Conservation (phyloP, 768 basidiomycete genomes). For the Calocera cornea region DNA sequence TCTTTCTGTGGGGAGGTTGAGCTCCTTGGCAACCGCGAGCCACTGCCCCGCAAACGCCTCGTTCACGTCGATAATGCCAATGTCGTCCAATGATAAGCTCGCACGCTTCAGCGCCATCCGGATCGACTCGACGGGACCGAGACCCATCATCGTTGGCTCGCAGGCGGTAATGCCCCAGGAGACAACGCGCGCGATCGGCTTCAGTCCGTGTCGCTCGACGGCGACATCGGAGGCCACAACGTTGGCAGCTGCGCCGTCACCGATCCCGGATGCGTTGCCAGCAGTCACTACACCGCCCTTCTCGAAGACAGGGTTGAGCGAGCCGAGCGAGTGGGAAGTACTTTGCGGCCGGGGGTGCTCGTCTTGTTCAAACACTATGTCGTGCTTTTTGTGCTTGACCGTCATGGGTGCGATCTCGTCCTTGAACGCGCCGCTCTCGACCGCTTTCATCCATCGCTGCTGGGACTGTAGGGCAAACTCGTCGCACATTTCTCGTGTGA, state of each 20-base stretch:
- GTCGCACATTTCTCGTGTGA: conserved; percentile 27
- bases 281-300: conserved; percentile 27
- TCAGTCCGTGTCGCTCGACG: conserved; percentile 22
- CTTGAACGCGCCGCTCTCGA: conserved; percentile 10
- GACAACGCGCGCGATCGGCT: conserved; percentile 26
- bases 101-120: conserved; percentile 16
- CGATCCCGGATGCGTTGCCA: conserved; percentile 28
- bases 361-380: conserved; percentile 16
- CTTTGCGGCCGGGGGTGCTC: conserved; percentile 28
- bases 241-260: conserved; percentile 30
- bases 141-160: conserved; percentile 30
- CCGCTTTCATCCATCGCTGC: conserved; percentile 21
- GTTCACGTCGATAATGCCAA: conserved; percentile 27
- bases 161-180: conserved; percentile 28
- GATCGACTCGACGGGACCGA: conserved; percentile 27
- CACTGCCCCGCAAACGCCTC: conserved; percentile 32
- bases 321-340: conserved; percentile 22
- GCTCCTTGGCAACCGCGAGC: conserved; percentile 27
- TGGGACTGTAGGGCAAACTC: conserved; percentile 26
- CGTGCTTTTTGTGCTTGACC: conserved; percentile 9
- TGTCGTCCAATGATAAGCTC: conserved; percentile 21
- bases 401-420: conserved; percentile 13
- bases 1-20: conserved; percentile 23
- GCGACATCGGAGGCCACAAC: conserved; percentile 27
- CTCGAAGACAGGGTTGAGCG: conserved; percentile 25